A percentile compares a stretch with the other conserved stretches of the same genome.
These are phyloP conservation scores for Leccinum solheimii DNA, from an alignment of 1,284 basidiomycete genomes.

Conservation along the genomic window DNA sequence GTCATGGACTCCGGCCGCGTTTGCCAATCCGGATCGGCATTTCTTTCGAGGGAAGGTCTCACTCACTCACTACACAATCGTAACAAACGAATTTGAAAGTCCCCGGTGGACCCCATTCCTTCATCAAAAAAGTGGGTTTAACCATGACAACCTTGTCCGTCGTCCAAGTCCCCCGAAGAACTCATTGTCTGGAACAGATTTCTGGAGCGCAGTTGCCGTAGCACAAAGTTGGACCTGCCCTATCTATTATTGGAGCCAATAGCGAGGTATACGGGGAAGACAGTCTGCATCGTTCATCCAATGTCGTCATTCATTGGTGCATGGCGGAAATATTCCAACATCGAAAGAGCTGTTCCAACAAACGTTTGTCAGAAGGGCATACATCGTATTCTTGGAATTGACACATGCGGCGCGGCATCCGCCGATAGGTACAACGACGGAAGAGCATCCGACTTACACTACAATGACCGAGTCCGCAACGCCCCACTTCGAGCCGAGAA, in stretches of 20 bases:
- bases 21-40: slow-evolving; percentile 7
- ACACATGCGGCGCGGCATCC: slow-evolving; percentile 5
- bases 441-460: not conserved
- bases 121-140: not conserved
- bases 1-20: slow-evolving; percentile 5
- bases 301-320: not conserved
- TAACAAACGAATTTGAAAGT: slow-evolving; percentile 15
- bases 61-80: not conserved
- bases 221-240: not conserved
- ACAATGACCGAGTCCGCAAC: not conserved
- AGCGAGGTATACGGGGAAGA: not conserved
- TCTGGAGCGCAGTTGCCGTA: not conserved
- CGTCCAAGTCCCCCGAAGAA: not conserved
- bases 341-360: not conserved
- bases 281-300: not conserved
- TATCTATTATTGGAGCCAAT: not conserved
- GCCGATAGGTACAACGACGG: slow-evolving; percentile 4
- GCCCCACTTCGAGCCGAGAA: not conserved
- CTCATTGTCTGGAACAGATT: not conserved
- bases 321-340: not conserved
- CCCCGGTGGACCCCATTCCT: not conserved
- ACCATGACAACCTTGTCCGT: not conserved
- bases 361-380: not conserved
- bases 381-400: slow-evolving; percentile 8
- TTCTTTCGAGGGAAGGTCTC: not conserved